Evolutionary conservation across 129 eudicot species (phyloP).

Genomic region (Deinandra increscens): DNA sequence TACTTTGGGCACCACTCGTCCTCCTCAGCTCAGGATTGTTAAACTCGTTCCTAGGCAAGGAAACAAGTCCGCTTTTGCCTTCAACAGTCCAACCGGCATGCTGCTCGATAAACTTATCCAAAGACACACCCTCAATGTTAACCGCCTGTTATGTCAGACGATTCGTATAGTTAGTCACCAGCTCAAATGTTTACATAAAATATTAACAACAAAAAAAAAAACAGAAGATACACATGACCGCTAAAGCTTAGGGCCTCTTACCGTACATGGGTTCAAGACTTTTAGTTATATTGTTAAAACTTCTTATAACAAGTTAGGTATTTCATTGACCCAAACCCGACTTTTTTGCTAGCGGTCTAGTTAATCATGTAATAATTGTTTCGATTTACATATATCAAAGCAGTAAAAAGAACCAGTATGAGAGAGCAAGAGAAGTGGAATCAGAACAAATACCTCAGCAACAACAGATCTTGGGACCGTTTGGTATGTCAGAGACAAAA

Average conservation of each 20-base stretch:
- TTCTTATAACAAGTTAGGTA: background rate
- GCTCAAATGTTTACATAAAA: background rate
- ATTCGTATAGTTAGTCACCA: constrained; percentile 4
- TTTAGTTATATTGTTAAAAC: too few species aligned
- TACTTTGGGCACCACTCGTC: constrained; percentile 52
- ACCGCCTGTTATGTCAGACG: constrained; percentile 50
- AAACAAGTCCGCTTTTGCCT: constrained; percentile 54
- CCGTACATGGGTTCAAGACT: too few species aligned
- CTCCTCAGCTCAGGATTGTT: constrained; percentile 87
- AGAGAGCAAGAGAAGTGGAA: background rate
- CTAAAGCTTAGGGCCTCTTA: too few species aligned
- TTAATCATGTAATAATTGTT: background rate
- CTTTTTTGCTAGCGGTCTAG: background rate
- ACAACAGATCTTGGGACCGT: constrained; percentile 66
- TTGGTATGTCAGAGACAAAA: constrained; percentile 80
- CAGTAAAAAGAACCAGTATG: background rate
- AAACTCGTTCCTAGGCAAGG: constrained; percentile 60
- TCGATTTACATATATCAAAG: background rate
- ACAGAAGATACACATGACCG: background rate
- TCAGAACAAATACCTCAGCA: constrained; percentile 66
- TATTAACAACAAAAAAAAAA: background rate
- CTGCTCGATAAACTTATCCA: constrained; percentile 89
- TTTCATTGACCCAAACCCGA: background rate
- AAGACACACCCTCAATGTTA: constrained; percentile 73
- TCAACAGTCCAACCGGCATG: constrained; percentile 70